Conservation (phyloP, 2,329 filamentous ascomycete species). For the Hypoxylon sp. region DNA sequence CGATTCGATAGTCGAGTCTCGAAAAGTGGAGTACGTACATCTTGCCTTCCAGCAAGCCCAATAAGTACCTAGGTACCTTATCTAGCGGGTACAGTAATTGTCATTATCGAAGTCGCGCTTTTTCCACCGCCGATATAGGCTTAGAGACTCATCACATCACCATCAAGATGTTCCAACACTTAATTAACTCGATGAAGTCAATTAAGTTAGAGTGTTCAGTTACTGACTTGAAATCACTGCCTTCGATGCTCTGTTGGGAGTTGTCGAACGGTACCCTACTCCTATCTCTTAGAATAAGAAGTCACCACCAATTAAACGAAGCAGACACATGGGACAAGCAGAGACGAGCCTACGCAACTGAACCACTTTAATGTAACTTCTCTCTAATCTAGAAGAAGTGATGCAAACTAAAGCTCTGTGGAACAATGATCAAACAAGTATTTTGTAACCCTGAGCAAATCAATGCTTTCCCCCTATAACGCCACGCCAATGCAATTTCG, state of each 20-base stretch:
- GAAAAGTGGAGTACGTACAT: not conserved
- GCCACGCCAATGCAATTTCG: conserved; percentile 38
- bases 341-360: not conserved
- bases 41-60: no score
- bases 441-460: conserved; percentile 14
- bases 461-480: conserved; percentile 26
- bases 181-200: no score
- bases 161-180: no score
- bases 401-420: conserved; percentile 12
- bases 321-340: not conserved
- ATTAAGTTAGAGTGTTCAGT: no score
- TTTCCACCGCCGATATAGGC: no score
- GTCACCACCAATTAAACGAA: not conserved
- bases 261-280: no score
- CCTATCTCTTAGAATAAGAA: not conserved
- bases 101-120: no score
- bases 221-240: no score
- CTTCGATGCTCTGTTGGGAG: no score
- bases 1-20: conserved; percentile 20
- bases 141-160: no score
- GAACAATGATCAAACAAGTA: conserved; percentile 16
- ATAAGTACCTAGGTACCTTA: not conserved
- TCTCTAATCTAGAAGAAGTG: not conserved
- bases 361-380: conserved; percentile 5
- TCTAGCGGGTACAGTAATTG: no score